Evolutionary conservation across 2,329 filamentous ascomycete species (phyloP).

Genomic region (Colletotrichum coccodes): DNA sequence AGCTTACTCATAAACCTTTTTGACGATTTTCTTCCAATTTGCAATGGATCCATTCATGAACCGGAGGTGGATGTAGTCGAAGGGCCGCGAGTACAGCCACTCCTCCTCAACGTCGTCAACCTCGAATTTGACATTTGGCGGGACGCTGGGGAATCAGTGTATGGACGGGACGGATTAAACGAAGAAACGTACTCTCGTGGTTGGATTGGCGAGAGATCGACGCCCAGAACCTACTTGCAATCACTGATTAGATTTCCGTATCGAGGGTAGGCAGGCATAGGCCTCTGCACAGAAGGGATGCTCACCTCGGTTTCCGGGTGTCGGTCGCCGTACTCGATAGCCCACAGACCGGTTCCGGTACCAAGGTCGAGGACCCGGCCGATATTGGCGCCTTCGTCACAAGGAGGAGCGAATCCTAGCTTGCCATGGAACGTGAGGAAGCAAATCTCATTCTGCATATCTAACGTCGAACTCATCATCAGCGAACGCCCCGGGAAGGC

Average conservation of each 20-base stretch:
- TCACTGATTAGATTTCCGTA: no score
- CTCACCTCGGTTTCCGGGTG: slow-evolving; percentile 43
- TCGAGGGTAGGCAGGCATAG: neutral
- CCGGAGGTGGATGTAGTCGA: slow-evolving; percentile 69
- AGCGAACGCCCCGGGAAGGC: neutral
- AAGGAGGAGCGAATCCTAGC: slow-evolving; percentile 13
- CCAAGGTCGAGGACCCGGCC: slow-evolving; percentile 38
- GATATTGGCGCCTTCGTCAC: neutral
- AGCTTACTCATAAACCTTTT: slow-evolving; percentile 50
- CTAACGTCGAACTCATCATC: slow-evolving; percentile 33
- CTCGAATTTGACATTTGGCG: slow-evolving; percentile 49
- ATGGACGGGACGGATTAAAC: slow-evolving; percentile 38
- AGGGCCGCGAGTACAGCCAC: slow-evolving; percentile 49
- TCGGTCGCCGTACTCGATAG: slow-evolving; percentile 52
- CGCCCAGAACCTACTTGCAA: slow-evolving; percentile 42
- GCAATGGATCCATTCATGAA: slow-evolving; percentile 63
- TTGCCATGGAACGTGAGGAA: slow-evolving; percentile 50
- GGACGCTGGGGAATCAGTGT: slow-evolving; percentile 45
- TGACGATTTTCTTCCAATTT: slow-evolving; percentile 60
- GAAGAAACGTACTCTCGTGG: slow-evolving; percentile 43
- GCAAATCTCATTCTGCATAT: slow-evolving; percentile 65
- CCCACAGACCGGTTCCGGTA: slow-evolving; percentile 42
- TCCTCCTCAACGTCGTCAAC: slow-evolving; percentile 47
- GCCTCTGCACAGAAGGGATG: no score
- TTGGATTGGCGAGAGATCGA: slow-evolving; percentile 52